Base-by-base conservation (phyloP, 352 stramenopile species). In the Elongisporangium anandrum region DNA sequence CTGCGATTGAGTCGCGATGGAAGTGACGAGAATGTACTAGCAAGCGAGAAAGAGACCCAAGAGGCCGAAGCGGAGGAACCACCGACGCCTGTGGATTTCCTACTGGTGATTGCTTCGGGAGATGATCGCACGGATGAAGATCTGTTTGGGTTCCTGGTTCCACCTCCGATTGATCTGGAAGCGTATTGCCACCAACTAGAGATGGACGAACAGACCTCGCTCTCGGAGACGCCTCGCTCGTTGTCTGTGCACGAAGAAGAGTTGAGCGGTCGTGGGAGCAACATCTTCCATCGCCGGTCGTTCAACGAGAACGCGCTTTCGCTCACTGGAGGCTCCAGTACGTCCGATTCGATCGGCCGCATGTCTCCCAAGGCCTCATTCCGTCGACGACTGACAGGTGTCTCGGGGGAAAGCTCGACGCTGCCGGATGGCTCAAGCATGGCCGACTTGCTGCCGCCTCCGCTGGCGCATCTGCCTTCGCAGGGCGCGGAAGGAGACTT, bases 111-210 rank as follows among this genome's bases (percentile, higher is more conserved):
- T 41, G 83, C 85, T 0, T 93, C 85, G 1, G 85, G 85, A 7
- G 84, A 95, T 52, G 83, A 92, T 24, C 79, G 84, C 13, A 92
- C 80, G 2, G 85, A 95, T 56, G 85, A 95, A 72, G 85, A 95
- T 61, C 50, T 95, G 52, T 95, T 95, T 58, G 65, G 79, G 0
- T 78, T 89, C 47, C 60, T 95, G 4, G 83, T 92, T 5, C 85
- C 85, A 0, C 83, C 85, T 3, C 85, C 85, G 23, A 90, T 95
- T 45, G 85, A 95, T 63, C 57, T 95, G 26, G 81, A 91, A 45
- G 85, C 79, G 20, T 95, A 93, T 59, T 92, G 79, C 23, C 65
- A 65, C 7, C 80, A 95, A 54, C 64, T 92, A 3, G 83, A 93
- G 24, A 88, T 88, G 24, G 85, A 92, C 16, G 70, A 86, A 55